These are phyloP conservation scores for Paraphoma sp. DNA, from an alignment of 2,329 filamentous ascomycete genomes.

Conservation along the genomic window DNA sequence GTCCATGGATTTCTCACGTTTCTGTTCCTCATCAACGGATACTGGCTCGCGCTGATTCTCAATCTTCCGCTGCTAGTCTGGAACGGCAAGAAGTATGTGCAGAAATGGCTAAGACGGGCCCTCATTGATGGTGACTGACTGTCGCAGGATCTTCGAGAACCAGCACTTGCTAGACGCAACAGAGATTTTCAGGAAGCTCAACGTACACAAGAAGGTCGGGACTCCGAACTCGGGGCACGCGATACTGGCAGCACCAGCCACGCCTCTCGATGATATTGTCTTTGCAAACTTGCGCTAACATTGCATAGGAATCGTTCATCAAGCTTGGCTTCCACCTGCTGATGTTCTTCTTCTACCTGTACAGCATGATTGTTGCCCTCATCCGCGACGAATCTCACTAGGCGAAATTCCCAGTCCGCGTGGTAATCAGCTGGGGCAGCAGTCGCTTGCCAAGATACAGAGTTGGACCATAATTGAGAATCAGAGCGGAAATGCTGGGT, in stretches of 20 bases:
- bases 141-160: constrained; percentile 87
- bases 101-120: not conserved
- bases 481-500: not conserved
- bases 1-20: constrained; percentile 96
- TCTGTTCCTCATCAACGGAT: constrained; percentile 97
- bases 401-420: constrained; percentile 30
- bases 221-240: not conserved
- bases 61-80: constrained; percentile 91
- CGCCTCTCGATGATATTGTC: too few relatives aligned
- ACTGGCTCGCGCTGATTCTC: constrained; percentile 92
- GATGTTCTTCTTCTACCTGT: constrained; percentile 99
- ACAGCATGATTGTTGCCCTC: constrained; percentile 97
- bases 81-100: constrained; percentile 95
- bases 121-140: constrained; percentile 42
- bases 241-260: too few relatives aligned
- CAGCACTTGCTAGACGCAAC: constrained; percentile 96
- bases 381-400: constrained; percentile 92
- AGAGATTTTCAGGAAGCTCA: constrained; percentile 98
- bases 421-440: constrained; percentile 4
- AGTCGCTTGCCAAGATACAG: not conserved
- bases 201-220: constrained; percentile 94
- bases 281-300: not conserved
- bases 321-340: constrained; percentile 98
- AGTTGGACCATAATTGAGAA: not conserved
- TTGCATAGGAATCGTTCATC: constrained; percentile 87